phyloP scores from a whole-genome alignment of 2,329 filamentous ascomycete species.

The Exserohilum turcica region DNA sequence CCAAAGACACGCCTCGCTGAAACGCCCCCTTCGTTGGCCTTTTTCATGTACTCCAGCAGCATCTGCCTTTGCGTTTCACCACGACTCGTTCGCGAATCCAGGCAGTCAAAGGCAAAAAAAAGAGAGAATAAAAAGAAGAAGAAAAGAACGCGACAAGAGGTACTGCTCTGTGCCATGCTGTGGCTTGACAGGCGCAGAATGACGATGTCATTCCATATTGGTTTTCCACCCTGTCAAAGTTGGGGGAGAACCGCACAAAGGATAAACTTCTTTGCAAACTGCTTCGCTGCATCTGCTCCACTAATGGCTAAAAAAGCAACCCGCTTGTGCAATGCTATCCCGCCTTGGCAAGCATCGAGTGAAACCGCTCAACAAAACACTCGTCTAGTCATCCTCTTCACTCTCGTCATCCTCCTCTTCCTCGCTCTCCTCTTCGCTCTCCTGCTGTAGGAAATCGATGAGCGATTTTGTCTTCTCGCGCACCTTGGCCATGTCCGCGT shows the following conservation, averaged over 20 bases:
- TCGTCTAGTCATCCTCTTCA: conserved; percentile 54
- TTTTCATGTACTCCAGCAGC: background rate
- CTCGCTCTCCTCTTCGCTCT: conserved; percentile 70
- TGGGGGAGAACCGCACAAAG: background rate
- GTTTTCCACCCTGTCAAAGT: background rate
- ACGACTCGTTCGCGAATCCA: background rate
- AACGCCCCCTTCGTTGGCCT: too few relatives aligned
- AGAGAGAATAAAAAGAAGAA: background rate
- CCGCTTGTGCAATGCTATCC: background rate
- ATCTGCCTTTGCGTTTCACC: conserved; percentile 5
- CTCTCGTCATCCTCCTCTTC: conserved; percentile 66
- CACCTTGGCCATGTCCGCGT: conserved; percentile 71
- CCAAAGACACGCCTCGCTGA: background rate
- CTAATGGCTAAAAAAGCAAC: background rate
- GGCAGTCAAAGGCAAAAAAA: background rate
- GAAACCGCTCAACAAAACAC: background rate
- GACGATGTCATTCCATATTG: background rate
- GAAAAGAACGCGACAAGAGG: background rate
- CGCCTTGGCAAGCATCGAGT: background rate
- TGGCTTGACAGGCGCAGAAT: background rate
- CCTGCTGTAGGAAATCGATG: conserved; percentile 80
- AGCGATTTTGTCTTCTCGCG: conserved; percentile 76
- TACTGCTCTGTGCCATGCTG: background rate
- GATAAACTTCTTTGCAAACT: background rate
- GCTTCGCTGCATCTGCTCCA: too few relatives aligned